Evolutionary conservation across 169 alveolate species (phyloP), one percentile per base, ranked within the genome.

Genomic region (Eimeria brunetti): DNA sequence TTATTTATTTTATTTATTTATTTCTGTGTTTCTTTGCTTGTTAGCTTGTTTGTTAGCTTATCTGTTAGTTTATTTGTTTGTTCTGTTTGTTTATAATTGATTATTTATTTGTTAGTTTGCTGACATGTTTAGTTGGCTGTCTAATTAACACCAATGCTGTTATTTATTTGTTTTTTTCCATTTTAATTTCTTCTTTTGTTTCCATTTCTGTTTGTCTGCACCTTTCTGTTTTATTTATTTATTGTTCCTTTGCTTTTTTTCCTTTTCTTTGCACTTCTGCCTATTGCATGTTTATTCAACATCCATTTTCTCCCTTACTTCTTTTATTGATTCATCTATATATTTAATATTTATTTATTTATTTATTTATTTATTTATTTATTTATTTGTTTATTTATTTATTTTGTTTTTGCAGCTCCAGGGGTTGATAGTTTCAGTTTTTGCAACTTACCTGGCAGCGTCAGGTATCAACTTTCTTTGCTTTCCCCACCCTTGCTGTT

Each of bases 381-480:
- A n/a, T n/a, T n/a, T n/a, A n/a, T n/a, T n/a, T n/a, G n/a, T n/a
- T n/a, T n/a, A n/a, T 9, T 22, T 24, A 62, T n/a, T 62, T 22
- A 62, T 24, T 62, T 62, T 2, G 73, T n/a, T 75, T 38, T 9
- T 75, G 85, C 85, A 75, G 85, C 85, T 41, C 18, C 85, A 46
- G 33, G 16, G 36, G 36, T 18, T 33, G 22, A 75, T 46, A 41
- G 85, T 60, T 75, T 81, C 20, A 81, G 89, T 49, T 81, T 69
- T 69, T 71, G 69, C 27, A 81, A 71, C 14, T 30, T 81, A 6
- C 89, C 89, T 16, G 89, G 89, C 5, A 81, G 89, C 24, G 89
- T 27, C 64, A 41, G 89, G 89, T 81, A 71, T 18, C 16, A 36
- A 64, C 36, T 69, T n/a, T 44, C 12, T 36, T 33, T 36, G 41